Evolutionary conservation across 805 yeast genomes (phyloP), one percentile per base, ranked within the genome.

Genomic region (Wickerhamomyces sydowiorum): DNA sequence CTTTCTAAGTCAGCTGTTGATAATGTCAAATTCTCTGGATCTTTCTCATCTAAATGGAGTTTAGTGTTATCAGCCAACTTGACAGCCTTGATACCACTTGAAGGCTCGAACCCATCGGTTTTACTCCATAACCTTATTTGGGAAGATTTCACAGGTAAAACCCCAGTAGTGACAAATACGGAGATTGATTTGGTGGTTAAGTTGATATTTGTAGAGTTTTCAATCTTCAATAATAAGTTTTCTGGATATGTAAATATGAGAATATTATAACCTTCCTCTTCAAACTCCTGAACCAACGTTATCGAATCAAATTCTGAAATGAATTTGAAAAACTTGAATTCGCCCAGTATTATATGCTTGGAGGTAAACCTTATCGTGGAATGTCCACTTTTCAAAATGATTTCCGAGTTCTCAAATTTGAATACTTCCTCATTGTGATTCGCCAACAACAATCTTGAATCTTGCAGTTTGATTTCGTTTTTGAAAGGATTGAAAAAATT

Each of bases 301-400:
- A 63, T 51, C 19, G 56, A 53, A 6, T 59, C 59, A 19, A 60
- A 38, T 5, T 40, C 44, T 15, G 62, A 51, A 13, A 44, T 49
- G n/a, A 68, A 40, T 7, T 48, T 36, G 9, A 51, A 44, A 4
- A 65, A 51, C 6, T 46, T 53, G 45, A 73, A 66, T 1, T 46
- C 20, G 1, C 77, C 78, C 15, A 62, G 48, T 2, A 54, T 47
- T 37, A 72, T 65, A 4, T 53, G 39, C 10, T 48, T 47, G 1
- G 67, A 49, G 13, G 40, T 30, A 10, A 71, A 52, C 3, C 31
- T 19, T 2, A 52, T 32, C 0, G 22, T n/a, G 12, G 46, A 45
- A 1, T 14, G n/a, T 1, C 49, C 47, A 2, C 41, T 32, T 10
- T 21, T 18, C 1, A 55, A 21, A 1, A 22, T 28, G 5, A 27